Conservation (phyloP, 768 basidiomycete genomes). For the Naganishia onofrii region DNA sequence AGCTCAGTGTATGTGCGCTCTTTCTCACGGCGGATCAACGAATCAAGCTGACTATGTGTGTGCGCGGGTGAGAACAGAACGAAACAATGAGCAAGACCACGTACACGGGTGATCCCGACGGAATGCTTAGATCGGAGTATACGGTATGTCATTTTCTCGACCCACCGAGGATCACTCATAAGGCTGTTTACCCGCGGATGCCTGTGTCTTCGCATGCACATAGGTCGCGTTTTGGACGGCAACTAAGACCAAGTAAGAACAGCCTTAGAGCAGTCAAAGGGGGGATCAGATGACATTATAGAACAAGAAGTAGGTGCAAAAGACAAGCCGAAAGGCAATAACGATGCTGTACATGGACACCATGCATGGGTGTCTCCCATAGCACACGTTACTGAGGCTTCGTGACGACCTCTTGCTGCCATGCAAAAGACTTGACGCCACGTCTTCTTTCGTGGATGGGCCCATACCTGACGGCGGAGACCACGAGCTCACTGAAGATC, state of each 20-base stretch:
- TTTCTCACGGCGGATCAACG: neutral
- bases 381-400: neutral
- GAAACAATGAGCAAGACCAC: conserved; percentile 76
- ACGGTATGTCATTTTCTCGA: conserved; percentile 52
- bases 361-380: neutral
- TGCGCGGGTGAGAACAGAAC: conserved; percentile 58
- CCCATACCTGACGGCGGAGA: too few relatives aligned
- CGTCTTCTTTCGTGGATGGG: too few relatives aligned
- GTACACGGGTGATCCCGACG: conserved; percentile 76
- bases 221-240: conserved; percentile 70
- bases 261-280: neutral
- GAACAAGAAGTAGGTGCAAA: neutral
- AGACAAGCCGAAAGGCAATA: neutral
- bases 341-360: neutral
- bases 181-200: neutral
- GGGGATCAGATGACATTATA: neutral
- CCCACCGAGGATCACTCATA: neutral
- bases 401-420: too few relatives aligned
- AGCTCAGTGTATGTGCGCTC: conserved; percentile 62
- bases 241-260: conserved; percentile 29
- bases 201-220: neutral
- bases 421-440: too few relatives aligned
- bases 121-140: conserved; percentile 82
- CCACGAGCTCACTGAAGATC: too few relatives aligned
- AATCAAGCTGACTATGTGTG: too few relatives aligned